phyloP scores from a whole-genome alignment of 2,329 filamentous ascomycete genomes.

The Aspergillus proliferans region DNA sequence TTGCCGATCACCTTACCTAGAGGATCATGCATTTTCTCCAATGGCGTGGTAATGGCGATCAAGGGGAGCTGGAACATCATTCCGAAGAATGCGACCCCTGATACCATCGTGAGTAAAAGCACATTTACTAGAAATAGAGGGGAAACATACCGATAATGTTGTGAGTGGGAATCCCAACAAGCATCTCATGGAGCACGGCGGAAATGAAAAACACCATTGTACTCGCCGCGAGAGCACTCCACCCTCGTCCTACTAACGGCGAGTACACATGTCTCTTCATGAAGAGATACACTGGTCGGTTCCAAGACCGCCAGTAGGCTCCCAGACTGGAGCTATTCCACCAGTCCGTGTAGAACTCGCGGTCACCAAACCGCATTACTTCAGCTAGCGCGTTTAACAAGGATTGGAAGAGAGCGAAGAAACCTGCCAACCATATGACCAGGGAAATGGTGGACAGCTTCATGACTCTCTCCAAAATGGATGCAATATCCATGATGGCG shows the following conservation, averaged over 20 bases:
- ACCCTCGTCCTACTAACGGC: slow-evolving; percentile 78
- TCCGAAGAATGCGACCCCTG: slow-evolving; percentile 83
- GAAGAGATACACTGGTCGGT: slow-evolving; percentile 93
- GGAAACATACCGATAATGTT: slow-evolving; percentile 68
- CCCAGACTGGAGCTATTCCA: slow-evolving; percentile 89
- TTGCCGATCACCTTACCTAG: slow-evolving; percentile 80
- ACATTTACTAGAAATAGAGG: not conserved
- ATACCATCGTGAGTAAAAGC: slow-evolving; percentile 6
- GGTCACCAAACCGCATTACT: slow-evolving; percentile 80
- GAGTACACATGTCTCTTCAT: slow-evolving; percentile 93
- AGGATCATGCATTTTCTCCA: slow-evolving; percentile 71
- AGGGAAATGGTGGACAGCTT: slow-evolving; percentile 94
- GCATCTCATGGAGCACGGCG: slow-evolving; percentile 80
- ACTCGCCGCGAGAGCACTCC: slow-evolving; percentile 64
- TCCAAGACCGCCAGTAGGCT: slow-evolving; percentile 93
- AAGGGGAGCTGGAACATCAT: slow-evolving; percentile 93
- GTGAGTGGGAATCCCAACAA: slow-evolving; percentile 91
- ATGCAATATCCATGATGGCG: slow-evolving; percentile 67
- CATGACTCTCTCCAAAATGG: slow-evolving; percentile 82
- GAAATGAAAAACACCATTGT: slow-evolving; percentile 81
- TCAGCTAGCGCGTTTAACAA: slow-evolving; percentile 88
- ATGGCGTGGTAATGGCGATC: slow-evolving; percentile 69
- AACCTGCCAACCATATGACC: slow-evolving; percentile 94
- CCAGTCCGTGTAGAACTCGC: slow-evolving; percentile 95
- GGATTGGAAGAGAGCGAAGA: slow-evolving; percentile 94